These are phyloP conservation scores for Trypanosoma brucei DNA, from an alignment of 208 protist species.

Conservation along the genomic window DNA sequence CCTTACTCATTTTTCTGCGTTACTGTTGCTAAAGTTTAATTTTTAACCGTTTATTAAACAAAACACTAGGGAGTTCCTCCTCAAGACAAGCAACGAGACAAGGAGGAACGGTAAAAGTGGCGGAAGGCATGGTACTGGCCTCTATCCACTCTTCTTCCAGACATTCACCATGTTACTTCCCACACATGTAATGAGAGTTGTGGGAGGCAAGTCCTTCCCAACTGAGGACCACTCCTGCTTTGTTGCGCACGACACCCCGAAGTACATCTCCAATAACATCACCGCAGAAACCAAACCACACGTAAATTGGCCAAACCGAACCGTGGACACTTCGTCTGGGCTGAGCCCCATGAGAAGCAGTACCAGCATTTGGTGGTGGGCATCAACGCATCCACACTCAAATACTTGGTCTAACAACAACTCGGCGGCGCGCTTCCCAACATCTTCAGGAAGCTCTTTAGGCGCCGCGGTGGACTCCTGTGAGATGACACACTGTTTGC, in stretches of 20 bases:
- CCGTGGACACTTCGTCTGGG: constrained; percentile 88
- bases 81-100: constrained; percentile 1
- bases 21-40: no score
- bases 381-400: constrained; percentile 86
- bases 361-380: constrained; percentile 85
- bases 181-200: constrained; percentile 83
- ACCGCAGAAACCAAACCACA: constrained; percentile 65
- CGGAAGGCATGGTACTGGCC: constrained; percentile 10
- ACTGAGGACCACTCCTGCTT: constrained; percentile 69
- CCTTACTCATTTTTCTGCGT: no score
- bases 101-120: constrained; percentile 8
- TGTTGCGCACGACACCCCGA: constrained; percentile 77
- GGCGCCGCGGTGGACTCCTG: constrained; percentile 75
- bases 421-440: constrained; percentile 71
- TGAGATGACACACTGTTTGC: constrained; percentile 73
- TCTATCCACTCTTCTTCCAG: constrained; percentile 67
- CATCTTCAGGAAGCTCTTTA: constrained; percentile 75
- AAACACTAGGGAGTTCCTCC: no score
- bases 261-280: constrained; percentile 84
- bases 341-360: constrained; percentile 89
- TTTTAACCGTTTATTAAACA: no score
- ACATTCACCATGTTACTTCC: constrained; percentile 84
- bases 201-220: constrained; percentile 38
- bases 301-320: constrained; percentile 84
- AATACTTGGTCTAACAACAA: constrained; percentile 85